Base-by-base conservation (phyloP, 2,329 filamentous ascomycete species). In the Nemania sp. region DNA sequence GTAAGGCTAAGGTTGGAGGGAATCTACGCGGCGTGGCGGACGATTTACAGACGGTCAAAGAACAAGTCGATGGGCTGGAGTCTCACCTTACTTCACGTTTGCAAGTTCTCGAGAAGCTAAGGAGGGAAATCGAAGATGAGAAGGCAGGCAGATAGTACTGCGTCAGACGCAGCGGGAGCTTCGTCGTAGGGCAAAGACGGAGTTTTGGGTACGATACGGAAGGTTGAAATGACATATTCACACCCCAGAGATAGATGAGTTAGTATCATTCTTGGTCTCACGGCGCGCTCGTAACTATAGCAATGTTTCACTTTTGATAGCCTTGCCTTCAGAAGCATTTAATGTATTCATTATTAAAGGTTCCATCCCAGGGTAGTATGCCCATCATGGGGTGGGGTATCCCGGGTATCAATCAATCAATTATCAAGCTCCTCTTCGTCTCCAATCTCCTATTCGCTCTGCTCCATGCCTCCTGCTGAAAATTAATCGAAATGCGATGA, bases 1-100 rank as follows among this genome's bases (percentile, higher is more conserved):
- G 88, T 70, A 90, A 86, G 82, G 89, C 84, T 59, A 89, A 90
- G 76, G 88, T 87, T 7, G 94, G 93, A 0, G 88, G 90, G 70
- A 88, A 87, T 69, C 79, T 98, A 68, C 92, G 94, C 80, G 89
- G 90, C 43, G 89, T 98, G 49, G 84, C 88, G 66, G 94, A 97
- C 43, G 96, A 99, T 81, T 87, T 99, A 78, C 88, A 92, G 75
- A 92, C 93, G 53, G 93, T 99, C n/a, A 91, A 88, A 76, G 95
- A 98, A 81, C 95, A 99, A 84, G 90, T 99, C 1, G 94, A 98
- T 72, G 94, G 94, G 0, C 80, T 99, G 72, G 94, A 97, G 83
- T 82, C 85, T 69, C 96, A 99, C 84, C 82, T 98, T 76, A 86
- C 89, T 75, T 89, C 90, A 72, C 86, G 96, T 69, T 89, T 95